Conservation (phyloP, 352 stramenopile species). For the Thalassiosira pacifica region DNA sequence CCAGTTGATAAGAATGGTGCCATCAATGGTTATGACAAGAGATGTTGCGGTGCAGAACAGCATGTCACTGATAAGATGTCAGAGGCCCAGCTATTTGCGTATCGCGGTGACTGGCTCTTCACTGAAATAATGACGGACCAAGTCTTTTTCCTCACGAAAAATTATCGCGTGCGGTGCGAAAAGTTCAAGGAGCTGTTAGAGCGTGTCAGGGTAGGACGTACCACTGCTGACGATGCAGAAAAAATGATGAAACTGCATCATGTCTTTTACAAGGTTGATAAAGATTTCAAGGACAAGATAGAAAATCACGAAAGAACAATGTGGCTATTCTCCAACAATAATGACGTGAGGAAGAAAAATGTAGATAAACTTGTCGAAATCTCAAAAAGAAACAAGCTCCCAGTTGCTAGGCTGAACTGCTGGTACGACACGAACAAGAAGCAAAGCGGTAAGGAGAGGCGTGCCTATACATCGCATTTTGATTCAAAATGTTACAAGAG, state of each 20-base stretch:
- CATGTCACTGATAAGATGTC: conserved; percentile 21
- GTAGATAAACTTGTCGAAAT: conserved; percentile 30
- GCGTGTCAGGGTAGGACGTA: not conserved
- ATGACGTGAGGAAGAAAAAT: conserved; percentile 15
- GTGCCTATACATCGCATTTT: not conserved
- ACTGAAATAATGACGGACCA: conserved; percentile 18
- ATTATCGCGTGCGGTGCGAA: conserved; percentile 24
- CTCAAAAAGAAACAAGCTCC: conserved; percentile 22
- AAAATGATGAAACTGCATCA: conserved; percentile 24
- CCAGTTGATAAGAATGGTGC: not conserved
- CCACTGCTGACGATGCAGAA: conserved; percentile 9
- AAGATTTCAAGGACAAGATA: conserved; percentile 10
- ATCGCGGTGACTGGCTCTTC: conserved; percentile 10
- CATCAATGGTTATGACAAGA: not conserved
- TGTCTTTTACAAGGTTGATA: conserved; percentile 1
- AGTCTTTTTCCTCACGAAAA: conserved; percentile 24
- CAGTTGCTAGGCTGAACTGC: conserved; percentile 29
- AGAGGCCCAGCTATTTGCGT: not conserved
- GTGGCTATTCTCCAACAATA: conserved; percentile 20
- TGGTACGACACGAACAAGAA: conserved; percentile 28
- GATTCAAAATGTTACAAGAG: not conserved
- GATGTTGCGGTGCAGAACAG: not conserved
- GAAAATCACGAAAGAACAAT: conserved; percentile 18
- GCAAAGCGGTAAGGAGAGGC: conserved; percentile 1
- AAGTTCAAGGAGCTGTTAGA: conserved; percentile 23